A percentile compares a stretch with the other conserved stretches of the same genome.
phyloP scores from a whole-genome alignment of 148 eudicot species.

The Suaeda aralocaspica region DNA sequence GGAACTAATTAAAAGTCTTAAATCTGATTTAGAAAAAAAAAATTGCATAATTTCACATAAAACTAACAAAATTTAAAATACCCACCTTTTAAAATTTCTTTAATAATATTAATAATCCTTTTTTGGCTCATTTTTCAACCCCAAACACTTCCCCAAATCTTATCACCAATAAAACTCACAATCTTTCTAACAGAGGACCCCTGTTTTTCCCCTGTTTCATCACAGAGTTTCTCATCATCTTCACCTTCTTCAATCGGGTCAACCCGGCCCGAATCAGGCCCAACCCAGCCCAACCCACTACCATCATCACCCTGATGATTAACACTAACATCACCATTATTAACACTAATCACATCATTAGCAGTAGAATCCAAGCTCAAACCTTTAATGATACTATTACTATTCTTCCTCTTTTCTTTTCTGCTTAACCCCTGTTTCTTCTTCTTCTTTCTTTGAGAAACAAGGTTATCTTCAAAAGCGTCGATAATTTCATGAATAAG shows the following conservation, averaged over 20 bases:
- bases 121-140: constrained; percentile 34
- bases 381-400: background rate
- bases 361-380: background rate
- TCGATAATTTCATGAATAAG: constrained; percentile 77
- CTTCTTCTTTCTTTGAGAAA: constrained; percentile 13
- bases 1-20: background rate
- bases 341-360: too few relatives aligned
- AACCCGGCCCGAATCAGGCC: constrained; percentile 10
- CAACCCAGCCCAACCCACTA: constrained; percentile 10
- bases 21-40: background rate
- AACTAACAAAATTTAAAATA: constrained; percentile 6
- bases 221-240: constrained; percentile 19
- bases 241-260: constrained; percentile 34
- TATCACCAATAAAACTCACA: constrained; percentile 57
- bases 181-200: constrained; percentile 57
- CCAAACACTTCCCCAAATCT: constrained; percentile 71
- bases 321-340: background rate
- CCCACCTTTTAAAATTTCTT: constrained; percentile 9
- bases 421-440: constrained; percentile 23
- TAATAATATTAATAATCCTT: background rate
- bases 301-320: background rate
- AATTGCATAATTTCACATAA: constrained; percentile 1
- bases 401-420: constrained; percentile 19
- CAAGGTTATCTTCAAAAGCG: constrained; percentile 52
- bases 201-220: constrained; percentile 34